Evolutionary conservation across 169 alveolate genomes (phyloP).

Genomic region (Eimeria necatrix): DNA sequence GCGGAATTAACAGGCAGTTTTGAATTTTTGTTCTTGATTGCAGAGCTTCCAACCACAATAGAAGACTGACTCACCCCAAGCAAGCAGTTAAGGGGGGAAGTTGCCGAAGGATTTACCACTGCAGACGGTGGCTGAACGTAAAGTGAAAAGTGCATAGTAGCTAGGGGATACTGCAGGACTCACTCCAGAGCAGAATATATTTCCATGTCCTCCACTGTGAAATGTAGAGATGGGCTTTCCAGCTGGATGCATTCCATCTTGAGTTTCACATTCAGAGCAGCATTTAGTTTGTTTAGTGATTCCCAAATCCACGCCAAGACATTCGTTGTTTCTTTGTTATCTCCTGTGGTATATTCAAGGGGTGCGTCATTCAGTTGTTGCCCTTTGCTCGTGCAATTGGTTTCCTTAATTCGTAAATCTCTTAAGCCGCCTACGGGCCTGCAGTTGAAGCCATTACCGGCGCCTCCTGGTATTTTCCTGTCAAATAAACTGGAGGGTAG

Average conservation of each 20-base stretch:
- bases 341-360: not conserved
- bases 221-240: conserved; percentile 51
- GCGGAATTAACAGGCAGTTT: not conserved
- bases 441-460: too few relatives aligned
- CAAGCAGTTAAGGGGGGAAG: too few relatives aligned
- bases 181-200: conserved; percentile 42
- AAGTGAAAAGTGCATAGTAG: not conserved
- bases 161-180: not conserved
- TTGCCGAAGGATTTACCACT: too few relatives aligned
- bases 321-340: not conserved
- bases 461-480: too few relatives aligned
- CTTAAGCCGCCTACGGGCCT: too few relatives aligned
- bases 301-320: conserved; percentile 35
- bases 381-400: too few relatives aligned
- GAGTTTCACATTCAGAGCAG: not conserved
- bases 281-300: not conserved
- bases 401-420: too few relatives aligned
- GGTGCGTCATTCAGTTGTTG: too few relatives aligned
- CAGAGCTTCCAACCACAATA: too few relatives aligned
- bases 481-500: too few relatives aligned
- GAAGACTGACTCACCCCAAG: too few relatives aligned
- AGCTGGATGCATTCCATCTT: conserved; percentile 42
- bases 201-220: conserved; percentile 66
- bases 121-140: not conserved
- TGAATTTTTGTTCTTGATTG: too few relatives aligned